Conservation (phyloP, 2,329 filamentous ascomycete genomes). For the Pseudonectria foliicola region DNA sequence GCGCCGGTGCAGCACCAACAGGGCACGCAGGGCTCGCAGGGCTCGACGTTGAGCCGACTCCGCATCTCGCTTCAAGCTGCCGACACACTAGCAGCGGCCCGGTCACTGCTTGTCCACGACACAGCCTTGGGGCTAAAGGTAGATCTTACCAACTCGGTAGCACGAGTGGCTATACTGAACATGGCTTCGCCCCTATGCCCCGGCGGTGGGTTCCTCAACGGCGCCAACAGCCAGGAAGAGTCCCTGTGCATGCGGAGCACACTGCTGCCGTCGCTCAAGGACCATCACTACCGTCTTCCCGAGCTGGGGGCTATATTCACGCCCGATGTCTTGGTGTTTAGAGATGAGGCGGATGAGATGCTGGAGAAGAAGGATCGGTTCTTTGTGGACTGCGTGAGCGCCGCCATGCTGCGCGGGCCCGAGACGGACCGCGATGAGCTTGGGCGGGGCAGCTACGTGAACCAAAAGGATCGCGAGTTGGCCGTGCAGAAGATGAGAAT, state of each 20-base stretch:
- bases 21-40: no score
- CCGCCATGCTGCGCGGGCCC: conserved; percentile 52
- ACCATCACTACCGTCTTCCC: conserved; percentile 53
- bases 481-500: conserved; percentile 49
- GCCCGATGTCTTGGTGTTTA: conserved; percentile 53
- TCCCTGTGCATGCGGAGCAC: conserved; percentile 55
- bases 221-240: conserved; percentile 55
- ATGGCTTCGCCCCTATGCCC: conserved; percentile 57
- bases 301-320: conserved; percentile 51
- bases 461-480: conserved; percentile 42
- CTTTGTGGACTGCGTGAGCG: conserved; percentile 51
- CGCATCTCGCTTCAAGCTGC: conserved; percentile 37
- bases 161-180: conserved; percentile 48
- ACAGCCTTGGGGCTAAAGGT: not conserved
- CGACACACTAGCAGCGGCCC: conserved; percentile 48
- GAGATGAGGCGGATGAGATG: conserved; percentile 26
- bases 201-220: conserved; percentile 54
- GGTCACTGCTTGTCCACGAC: conserved; percentile 7
- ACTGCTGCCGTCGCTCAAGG: conserved; percentile 48
- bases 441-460: conserved; percentile 30
- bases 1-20: not conserved
- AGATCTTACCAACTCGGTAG: conserved; percentile 8
- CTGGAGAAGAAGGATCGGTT: conserved; percentile 42
- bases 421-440: conserved; percentile 36
- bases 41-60: not conserved